Base-by-base conservation (phyloP, 805 yeast genomes). In the Jamesozyma jinghongensis region DNA sequence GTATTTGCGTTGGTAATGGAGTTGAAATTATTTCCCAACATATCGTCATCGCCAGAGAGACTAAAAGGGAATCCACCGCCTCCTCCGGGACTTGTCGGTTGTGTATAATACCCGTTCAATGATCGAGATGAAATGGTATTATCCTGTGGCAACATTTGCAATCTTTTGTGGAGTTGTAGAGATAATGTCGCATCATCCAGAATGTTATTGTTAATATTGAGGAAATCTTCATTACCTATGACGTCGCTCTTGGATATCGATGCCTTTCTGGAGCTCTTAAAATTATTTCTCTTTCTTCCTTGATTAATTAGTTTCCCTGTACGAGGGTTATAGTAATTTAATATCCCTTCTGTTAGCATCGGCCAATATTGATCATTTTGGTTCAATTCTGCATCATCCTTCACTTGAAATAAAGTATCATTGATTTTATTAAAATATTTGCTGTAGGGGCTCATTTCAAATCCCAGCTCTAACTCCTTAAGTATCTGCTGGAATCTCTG, bases 401-500 rank as follows among this genome's bases (percentile, higher is more conserved):
- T 56, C n/a, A 60, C 52, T 43, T 52, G 57, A 53, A 59, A 60
- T 27, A 56, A 38, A 13, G 53, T 52, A 25, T 55, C 57, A 35
- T 54, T 59, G 36, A 60, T 43, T 32, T 50, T 51, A 19, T 49
- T 52, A 43, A 60, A 58, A 46, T 52, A 60, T 38, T 51, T 54
- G 16, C 51, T 42, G 41, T 57, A 58, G 6, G 62, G 59, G 22
- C 59, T 52, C 4, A 50, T 53, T 11, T 57, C 62, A 40, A 48
- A 59, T 41, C 58, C 58, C 33, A 61, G 47, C 36, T 57, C 59
- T 37, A 61, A 38, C 41, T 61, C 65, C 40, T 59, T 59, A 12
- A 61, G 45, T 7, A 58, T 59, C 39, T 59, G 65, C 38, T 57
- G 62, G 34, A 61, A 61, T 25, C 61, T 42, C 40, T 61, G 63